Evolutionary conservation across 176 grass and related monocot species (phyloP), one percentile per base, ranked within the genome.

Genomic region (Olyra latifolia): DNA sequence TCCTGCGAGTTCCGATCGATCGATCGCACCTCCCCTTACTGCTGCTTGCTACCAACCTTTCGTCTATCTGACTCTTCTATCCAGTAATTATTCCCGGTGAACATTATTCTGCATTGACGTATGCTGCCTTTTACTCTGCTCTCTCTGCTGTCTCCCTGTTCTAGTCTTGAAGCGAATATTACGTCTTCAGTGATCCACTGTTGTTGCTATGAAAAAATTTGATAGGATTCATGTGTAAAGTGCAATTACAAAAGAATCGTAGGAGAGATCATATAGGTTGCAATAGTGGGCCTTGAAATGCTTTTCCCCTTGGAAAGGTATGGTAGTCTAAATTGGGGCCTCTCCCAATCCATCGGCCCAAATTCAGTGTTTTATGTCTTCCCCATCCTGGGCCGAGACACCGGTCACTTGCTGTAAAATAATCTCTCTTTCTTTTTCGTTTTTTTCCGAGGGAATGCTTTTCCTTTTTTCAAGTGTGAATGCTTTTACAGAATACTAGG

Each of bases 11-110:
- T 68, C 16, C 76, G 46, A 64, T 69, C 74, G 70, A 86, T 83
- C 28, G 54, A 16, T 77, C 1, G 24, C 25, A 35, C 39, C 52
- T 20, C 48, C 50, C 23, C 68, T 41, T n/a, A 27, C 19, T 30
- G 41, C 12, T 29, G 49, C 66, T 4, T 20, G 43, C 65, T 42
- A 69, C 22, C 65, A 40, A 13, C 29, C 85, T 83, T 88, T 88
- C 86, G 74, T 88, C 80, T 74, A 58, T 15, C 28, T 67, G 86
- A 88, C 80, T 83, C 80, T 88, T 88, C 80, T 59, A 66, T 72
- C 86, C 1, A 39, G 66, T 58, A 66, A 88, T 88, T 88, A 73
- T 88, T 66, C 41, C 46, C 42, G 13, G 20, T 25, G 40, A 46
- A 50, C 62, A 59, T 64, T 28, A 8, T 84, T 40, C 65, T 71